Evolutionary conservation across 805 yeast genomes (phyloP).

Genomic region (Ogataea kodamae): DNA sequence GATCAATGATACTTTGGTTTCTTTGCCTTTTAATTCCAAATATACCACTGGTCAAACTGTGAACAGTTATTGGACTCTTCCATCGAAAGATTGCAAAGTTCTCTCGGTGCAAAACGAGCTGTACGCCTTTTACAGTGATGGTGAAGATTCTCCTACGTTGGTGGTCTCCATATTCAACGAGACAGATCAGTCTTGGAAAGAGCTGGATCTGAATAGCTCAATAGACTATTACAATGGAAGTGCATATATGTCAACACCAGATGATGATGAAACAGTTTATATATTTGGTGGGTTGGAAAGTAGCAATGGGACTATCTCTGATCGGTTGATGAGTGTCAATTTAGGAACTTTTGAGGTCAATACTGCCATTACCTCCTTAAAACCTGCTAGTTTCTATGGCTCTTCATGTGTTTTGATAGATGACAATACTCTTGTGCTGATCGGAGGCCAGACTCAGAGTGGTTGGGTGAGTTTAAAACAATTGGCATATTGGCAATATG

Average conservation of each 20-base stretch:
- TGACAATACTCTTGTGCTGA: slow-evolving; percentile 46
- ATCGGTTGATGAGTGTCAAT: slow-evolving; percentile 44
- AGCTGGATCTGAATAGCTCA: slow-evolving; percentile 13
- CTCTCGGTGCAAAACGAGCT: slow-evolving; percentile 17
- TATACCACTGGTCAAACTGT: slow-evolving; percentile 23
- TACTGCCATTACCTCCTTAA: slow-evolving; percentile 45
- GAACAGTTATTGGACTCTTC: slow-evolving; percentile 18
- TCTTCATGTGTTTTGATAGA: slow-evolving; percentile 43
- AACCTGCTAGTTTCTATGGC: slow-evolving; percentile 55
- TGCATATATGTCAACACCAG: slow-evolving; percentile 40
- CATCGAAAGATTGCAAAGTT: slow-evolving; percentile 23
- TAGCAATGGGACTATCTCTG: slow-evolving; percentile 29
- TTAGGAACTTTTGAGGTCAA: slow-evolving; percentile 32
- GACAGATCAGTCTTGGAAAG: slow-evolving; percentile 23
- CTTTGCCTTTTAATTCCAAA: slow-evolving; percentile 26
- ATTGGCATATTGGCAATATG: slow-evolving; percentile 67
- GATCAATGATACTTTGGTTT: slow-evolving; percentile 21
- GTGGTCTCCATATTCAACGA: slow-evolving; percentile 17
- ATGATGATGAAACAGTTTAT: slow-evolving; percentile 40
- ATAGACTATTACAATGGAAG: slow-evolving; percentile 31
- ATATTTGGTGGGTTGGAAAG: slow-evolving; percentile 51
- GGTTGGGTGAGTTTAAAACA: slow-evolving; percentile 77
- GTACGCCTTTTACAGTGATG: slow-evolving; percentile 26
- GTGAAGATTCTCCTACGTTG: slow-evolving; percentile 2
- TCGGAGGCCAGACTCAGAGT: slow-evolving; percentile 60